Conservation (phyloP, 2,329 filamentous ascomycete species). For the Aspergillus sp. region DNA sequence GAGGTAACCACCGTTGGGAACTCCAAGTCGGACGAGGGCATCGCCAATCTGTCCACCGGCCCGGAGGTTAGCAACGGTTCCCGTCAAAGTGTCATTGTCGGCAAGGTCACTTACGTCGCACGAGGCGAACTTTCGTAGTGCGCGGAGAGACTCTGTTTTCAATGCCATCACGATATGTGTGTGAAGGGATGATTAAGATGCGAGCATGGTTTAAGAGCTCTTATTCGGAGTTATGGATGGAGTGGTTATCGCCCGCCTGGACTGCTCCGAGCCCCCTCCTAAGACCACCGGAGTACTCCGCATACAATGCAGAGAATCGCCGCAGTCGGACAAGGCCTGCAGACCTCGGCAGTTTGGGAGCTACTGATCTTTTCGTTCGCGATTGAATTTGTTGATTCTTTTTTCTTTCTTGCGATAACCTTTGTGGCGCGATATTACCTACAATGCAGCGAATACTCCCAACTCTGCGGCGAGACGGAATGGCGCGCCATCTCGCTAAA, state of each 20-base stretch:
- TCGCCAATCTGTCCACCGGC: constrained; percentile 31
- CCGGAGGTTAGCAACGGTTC: neutral
- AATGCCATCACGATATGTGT: constrained; percentile 8
- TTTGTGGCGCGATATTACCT: no score
- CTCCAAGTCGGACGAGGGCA: constrained; percentile 35
- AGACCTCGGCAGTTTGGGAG: neutral
- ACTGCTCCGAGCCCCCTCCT: neutral
- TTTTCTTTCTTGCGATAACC: neutral
- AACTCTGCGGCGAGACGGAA: neutral
- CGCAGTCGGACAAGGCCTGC: neutral
- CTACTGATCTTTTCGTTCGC: neutral
- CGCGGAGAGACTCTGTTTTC: constrained; percentile 14
- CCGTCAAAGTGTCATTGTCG: neutral
- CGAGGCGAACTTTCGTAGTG: constrained; percentile 6
- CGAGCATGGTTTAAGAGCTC: neutral
- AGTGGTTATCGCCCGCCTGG: neutral
- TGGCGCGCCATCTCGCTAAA: neutral
- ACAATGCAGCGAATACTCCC: constrained; percentile 1
- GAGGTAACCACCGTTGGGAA: constrained; percentile 36
- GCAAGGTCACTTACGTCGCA: constrained; percentile 7
- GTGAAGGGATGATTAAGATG: neutral
- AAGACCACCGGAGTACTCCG: neutral
- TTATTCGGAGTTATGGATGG: neutral
- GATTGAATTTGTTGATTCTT: neutral
- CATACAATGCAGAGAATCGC: neutral